A percentile compares a stretch with the other conserved stretches of the same genome.
These are phyloP conservation scores for Oryza meridionalis DNA, from an alignment of 176 grass and related monocot species.

Conservation along the genomic window DNA sequence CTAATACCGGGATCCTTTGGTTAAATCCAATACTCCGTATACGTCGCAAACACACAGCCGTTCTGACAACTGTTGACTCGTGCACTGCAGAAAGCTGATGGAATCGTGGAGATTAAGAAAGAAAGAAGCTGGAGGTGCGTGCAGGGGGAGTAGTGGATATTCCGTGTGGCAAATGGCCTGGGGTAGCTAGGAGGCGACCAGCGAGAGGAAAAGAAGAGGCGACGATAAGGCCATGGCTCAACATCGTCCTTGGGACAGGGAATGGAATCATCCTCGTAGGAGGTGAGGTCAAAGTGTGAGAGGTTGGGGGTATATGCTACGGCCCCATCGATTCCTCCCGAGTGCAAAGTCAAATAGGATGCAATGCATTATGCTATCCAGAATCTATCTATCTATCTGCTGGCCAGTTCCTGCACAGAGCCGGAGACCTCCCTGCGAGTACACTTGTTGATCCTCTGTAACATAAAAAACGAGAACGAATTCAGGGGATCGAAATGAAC, in stretches of 20 bases:
- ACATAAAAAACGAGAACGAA: not conserved
- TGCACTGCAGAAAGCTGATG: constrained; percentile 16
- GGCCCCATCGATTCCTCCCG: constrained; percentile 28
- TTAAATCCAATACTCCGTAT: constrained; percentile 8
- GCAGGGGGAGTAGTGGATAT: constrained; percentile 5
- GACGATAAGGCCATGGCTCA: constrained; percentile 35
- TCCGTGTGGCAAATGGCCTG: constrained; percentile 9
- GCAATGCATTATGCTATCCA: not conserved
- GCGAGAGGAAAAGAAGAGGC: constrained; percentile 23
- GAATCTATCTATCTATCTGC: constrained; percentile 46
- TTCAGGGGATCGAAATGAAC: not conserved
- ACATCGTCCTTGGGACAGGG: constrained; percentile 26
- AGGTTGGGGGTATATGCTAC: constrained; percentile 34
- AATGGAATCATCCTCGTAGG: constrained; percentile 43
- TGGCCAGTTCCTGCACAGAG: constrained; percentile 42
- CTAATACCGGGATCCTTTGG: constrained; percentile 23
- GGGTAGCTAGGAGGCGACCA: not conserved
- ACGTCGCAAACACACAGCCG: not conserved
- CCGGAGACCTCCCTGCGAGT: not conserved
- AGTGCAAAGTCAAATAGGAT: constrained; percentile 41
- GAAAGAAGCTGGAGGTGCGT: not conserved
- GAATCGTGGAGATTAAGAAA: constrained; percentile 34
- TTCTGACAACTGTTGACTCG: constrained; percentile 24
- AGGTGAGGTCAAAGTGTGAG: constrained; percentile 37
- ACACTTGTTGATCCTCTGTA: not conserved